Base-by-base conservation (phyloP, 192 early-diverging fungal species). In the Linnemannia zychae region DNA sequence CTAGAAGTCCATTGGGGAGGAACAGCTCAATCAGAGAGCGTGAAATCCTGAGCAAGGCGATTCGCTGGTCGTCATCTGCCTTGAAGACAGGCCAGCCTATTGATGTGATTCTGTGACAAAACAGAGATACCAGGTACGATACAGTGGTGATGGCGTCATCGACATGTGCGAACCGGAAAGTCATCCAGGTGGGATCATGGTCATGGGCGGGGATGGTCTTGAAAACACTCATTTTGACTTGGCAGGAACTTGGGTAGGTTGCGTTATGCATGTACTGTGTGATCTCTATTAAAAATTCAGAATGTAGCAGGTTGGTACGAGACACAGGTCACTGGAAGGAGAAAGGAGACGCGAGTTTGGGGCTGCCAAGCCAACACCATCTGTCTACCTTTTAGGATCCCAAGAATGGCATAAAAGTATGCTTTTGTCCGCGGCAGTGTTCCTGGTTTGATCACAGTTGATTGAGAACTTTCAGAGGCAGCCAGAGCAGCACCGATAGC, bases 141-240 rank as follows among this genome's bases (percentile, higher is more conserved):
- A 79, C 13, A 7, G 79, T 73, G n/a, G 47, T 60, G 18, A 76
- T 37, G 4, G 77, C 74, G 24, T 85, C 83, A n/a, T 72, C 77
- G 11, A 71, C 48, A 38, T 60, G 63, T 3, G 65, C 36, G 48
- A 85, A 79, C 28, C 67, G 69, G 2, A 85, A 38, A 6, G 63
- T 46, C 69, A 79, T 76, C 83, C 83, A 85, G 0, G 49, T 33
- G 3, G 77, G 77, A n/a, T 85, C 83, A 22, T n/a, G 13, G 7
- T 85, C 83, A 18, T 75, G 60, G 17, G 11, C 9, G 7, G 49
- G 9, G 4, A 11, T 13, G 22, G 40, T 50, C 72, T 78, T 85
- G 70, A 85, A 79, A 9, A 40, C 40, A 24, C 72, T 78, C 77
- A 79, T 79, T 36, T 73, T 74, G 18, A 85, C 34, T 3, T 52